Evolutionary conservation across 2,329 filamentous ascomycete genomes (phyloP).

Genomic region (Tolypocladium inflatum): DNA sequence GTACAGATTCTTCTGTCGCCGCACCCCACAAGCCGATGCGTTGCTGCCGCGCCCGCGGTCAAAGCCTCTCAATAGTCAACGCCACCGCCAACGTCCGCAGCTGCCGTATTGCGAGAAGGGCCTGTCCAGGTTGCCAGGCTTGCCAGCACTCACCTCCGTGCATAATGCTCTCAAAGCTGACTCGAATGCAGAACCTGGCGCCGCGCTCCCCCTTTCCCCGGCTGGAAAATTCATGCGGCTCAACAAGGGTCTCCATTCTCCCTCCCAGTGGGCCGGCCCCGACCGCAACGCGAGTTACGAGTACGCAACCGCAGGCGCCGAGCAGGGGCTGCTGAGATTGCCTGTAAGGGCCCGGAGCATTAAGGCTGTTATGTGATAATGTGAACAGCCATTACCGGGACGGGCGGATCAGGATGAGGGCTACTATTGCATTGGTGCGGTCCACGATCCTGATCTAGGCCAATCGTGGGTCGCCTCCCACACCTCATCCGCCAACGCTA

Average conservation of each 20-base stretch:
- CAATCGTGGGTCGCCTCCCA: constrained; percentile 3
- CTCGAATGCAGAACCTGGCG: background rate
- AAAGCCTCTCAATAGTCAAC: background rate
- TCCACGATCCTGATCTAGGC: background rate
- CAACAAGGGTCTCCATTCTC: no score
- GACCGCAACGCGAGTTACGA: no score
- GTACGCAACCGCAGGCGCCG: background rate
- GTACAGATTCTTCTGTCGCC: background rate
- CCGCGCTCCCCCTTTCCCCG: background rate
- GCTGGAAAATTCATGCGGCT: no score
- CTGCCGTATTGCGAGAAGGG: background rate
- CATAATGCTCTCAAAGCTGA: background rate
- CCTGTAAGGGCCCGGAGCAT: background rate
- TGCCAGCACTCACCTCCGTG: background rate
- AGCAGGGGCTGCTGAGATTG: background rate
- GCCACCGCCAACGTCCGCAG: background rate
- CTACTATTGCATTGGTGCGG: constrained; percentile 3
- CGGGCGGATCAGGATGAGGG: background rate
- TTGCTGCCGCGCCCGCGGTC: background rate
- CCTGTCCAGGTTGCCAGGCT: background rate
- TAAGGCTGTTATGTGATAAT: background rate
- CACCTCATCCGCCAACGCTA: constrained; percentile 11
- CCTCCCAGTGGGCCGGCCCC: no score
- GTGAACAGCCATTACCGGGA: background rate
- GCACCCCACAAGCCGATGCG: background rate